phyloP scores from a whole-genome alignment of 371 early-diverging fungal genomes.

The Rhizomucor miehei region DNA sequence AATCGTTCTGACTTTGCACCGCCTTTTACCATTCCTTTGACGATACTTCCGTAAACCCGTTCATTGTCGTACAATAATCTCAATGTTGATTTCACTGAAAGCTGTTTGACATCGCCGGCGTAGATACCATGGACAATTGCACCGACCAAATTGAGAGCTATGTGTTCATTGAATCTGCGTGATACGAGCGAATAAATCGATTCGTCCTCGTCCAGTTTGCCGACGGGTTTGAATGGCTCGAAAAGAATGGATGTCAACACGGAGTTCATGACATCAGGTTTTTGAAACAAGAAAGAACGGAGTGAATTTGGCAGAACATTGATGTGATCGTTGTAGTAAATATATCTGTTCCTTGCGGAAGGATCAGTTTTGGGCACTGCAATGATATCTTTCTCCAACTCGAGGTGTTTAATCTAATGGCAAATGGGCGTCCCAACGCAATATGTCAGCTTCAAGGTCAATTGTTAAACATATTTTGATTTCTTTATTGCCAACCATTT shows the following conservation, averaged over 20 bases:
- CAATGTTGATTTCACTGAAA: slow-evolving; percentile 77
- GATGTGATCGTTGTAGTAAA: slow-evolving; percentile 69
- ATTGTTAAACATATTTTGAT: no score
- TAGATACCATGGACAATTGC: slow-evolving; percentile 93
- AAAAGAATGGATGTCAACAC: slow-evolving; percentile 40
- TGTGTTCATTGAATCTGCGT: slow-evolving; percentile 74
- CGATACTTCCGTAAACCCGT: slow-evolving; percentile 64
- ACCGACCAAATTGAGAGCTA: slow-evolving; percentile 60
- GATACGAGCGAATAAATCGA: slow-evolving; percentile 61
- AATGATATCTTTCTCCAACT: slow-evolving; percentile 53
- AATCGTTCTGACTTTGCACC: slow-evolving; percentile 28
- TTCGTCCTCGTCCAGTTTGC: slow-evolving; percentile 64
- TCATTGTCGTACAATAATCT: slow-evolving; percentile 67
- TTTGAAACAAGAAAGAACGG: slow-evolving; percentile 39
- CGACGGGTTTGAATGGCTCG: slow-evolving; percentile 37
- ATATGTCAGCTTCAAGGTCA: no score
- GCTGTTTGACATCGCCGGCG: slow-evolving; percentile 77
- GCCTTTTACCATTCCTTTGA: slow-evolving; percentile 37
- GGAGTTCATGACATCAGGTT: slow-evolving; percentile 52
- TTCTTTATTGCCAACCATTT: slow-evolving; percentile 75
- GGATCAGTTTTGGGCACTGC: slow-evolving; percentile 65
- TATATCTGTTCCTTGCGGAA: slow-evolving; percentile 79
- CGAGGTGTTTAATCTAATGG: slow-evolving; percentile 58
- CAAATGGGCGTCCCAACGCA: no score
- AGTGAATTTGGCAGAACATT: slow-evolving; percentile 60